Conservation (phyloP, 2,329 filamentous ascomycete species). For the Colletotrichum noveboracense region DNA sequence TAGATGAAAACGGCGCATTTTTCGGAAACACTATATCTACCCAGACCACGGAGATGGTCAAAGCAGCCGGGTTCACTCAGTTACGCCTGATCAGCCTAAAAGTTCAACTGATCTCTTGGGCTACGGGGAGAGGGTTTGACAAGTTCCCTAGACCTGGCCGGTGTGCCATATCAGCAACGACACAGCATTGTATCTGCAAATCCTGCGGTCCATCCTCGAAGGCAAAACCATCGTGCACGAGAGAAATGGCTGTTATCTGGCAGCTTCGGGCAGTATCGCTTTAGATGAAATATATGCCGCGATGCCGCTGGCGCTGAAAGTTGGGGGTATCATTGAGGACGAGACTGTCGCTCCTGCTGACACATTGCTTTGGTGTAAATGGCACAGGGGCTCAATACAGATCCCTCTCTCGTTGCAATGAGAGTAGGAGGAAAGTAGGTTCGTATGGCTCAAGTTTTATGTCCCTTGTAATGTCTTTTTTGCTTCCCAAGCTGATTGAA, state of each 20-base stretch:
- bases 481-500: neutral
- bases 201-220: neutral
- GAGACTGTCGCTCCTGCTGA: neutral
- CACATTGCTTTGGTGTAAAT: neutral
- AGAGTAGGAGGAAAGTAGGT: neutral
- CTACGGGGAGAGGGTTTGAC: neutral
- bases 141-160: neutral
- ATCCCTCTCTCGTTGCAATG: neutral
- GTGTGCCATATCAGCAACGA: neutral
- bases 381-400: neutral
- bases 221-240: neutral
- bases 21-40: neutral
- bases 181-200: neutral
- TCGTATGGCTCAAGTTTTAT: neutral
- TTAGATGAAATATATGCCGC: neutral
- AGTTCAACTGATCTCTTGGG: fast-evolving
- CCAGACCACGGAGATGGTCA: neutral
- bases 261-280: neutral
- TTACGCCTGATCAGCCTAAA: neutral
- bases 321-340: neutral
- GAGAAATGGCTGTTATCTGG: neutral
- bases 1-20: neutral
- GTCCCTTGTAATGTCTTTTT: fast-evolving
- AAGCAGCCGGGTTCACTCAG: neutral
- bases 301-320: neutral